Base-by-base conservation (phyloP, 2,329 filamentous ascomycete species). In the Fusarium xylarioides region DNA sequence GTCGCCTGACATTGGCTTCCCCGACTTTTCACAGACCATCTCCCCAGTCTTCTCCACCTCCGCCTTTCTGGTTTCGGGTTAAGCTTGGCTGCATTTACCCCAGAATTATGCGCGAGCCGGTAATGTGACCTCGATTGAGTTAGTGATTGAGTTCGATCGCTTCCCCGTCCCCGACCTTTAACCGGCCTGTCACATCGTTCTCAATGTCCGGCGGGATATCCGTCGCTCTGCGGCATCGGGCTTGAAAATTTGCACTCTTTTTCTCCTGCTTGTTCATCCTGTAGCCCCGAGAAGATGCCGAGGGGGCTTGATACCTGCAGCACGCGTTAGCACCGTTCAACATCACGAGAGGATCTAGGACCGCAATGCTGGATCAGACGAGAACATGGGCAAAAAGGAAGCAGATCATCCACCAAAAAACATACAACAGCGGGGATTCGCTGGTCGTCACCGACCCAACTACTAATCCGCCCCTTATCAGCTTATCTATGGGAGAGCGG, bases 41-140 rank as follows among this genome's bases (percentile, higher is more conserved):
- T 38, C 60, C 35, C 42, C 42, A 40, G n/a, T 42, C 30, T 57
- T 49, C 63, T 37, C 63, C 63, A 66, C 61, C 60, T 37, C 49
- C 63, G 30, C 60, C 35, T 65, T 66, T 65, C 49, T 42, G 10
- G 26, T 57, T 43, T 28, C 11, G 38, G 46, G 38, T 46, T 34
- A 28, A 40, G 57, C 35, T 57, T 61, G 19, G 15, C n/a, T 50
- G 16, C 32, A 35, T 63, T 62, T 63, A 62, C 61, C 61, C 61
- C 56, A 50, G 43, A 37, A 50, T 60, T 42, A 42, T 54, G 35
- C 28, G 8, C 12, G 34, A 23, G 21, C 28, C 57, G 47, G 34
- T 15, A 40, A n/a, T 38, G 34, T 23, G 23, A n/a, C 56, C 42
- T 19, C 10, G 18, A 56, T 60, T 15, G 4, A 55, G 57, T 60